Conservation (phyloP, 805 yeast genomes). For the Metschnikowia borealis region DNA sequence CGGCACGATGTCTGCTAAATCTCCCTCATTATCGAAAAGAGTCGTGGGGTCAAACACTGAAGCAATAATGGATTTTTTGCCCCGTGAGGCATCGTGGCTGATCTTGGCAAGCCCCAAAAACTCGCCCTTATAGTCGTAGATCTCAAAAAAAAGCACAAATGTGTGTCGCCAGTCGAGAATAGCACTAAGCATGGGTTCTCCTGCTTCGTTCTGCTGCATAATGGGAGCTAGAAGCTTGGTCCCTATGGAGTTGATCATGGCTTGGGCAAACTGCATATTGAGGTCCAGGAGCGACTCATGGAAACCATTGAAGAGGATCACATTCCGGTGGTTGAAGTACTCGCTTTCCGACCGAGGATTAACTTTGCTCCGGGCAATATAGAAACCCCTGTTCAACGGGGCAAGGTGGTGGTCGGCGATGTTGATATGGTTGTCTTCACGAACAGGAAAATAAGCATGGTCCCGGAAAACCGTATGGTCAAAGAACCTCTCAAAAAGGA, state of each 20-base stretch:
- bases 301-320: constrained; percentile 23
- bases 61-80: constrained; percentile 15
- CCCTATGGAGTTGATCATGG: constrained; percentile 22
- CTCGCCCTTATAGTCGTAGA: constrained; percentile 32
- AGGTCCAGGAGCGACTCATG: constrained; percentile 15
- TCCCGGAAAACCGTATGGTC: constrained; percentile 7
- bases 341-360: constrained; percentile 10
- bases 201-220: not conserved
- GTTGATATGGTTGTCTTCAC: constrained; percentile 23
- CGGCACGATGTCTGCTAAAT: constrained; percentile 14
- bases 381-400: constrained; percentile 34
- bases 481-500: constrained; percentile 3
- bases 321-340: constrained; percentile 22
- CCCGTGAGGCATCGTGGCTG: constrained; percentile 20
- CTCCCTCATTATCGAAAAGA: constrained; percentile 31
- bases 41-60: constrained; percentile 30
- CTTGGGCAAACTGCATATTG: constrained; percentile 18
- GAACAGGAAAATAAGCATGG: constrained; percentile 24
- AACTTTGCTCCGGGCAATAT: constrained; percentile 16
- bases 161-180: constrained; percentile 13
- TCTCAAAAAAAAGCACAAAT: constrained; percentile 35
- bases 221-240: constrained; percentile 26
- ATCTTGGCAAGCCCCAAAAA: constrained; percentile 26
- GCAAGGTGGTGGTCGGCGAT: constrained; percentile 23
- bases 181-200: not conserved